These are phyloP conservation scores for Zygosaccharomyces pseudobailii DNA, from an alignment of 1,139 yeast species.

Conservation along the genomic window DNA sequence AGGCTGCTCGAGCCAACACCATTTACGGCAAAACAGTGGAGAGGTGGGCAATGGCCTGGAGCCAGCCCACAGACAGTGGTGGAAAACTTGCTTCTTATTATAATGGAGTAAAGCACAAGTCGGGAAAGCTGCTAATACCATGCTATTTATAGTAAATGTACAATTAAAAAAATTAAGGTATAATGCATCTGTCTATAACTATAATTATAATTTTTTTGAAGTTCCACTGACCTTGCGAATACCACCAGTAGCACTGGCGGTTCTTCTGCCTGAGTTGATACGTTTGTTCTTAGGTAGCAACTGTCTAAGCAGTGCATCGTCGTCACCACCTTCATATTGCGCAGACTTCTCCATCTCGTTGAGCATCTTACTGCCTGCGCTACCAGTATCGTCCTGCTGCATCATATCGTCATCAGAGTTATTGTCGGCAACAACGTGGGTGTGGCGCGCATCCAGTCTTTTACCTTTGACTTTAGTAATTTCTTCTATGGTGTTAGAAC, in stretches of 20 bases:
- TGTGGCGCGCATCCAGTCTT: background rate
- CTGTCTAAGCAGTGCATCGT: conserved; percentile 23
- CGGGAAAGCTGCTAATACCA: conserved; percentile 32
- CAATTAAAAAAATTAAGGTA: background rate
- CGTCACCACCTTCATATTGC: conserved; percentile 10
- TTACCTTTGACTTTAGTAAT: conserved; percentile 16
- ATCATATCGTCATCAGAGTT: conserved; percentile 26
- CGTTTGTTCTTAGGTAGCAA: conserved; percentile 32
- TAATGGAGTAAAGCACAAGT: conserved; percentile 29
- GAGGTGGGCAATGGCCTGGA: conserved; percentile 31
- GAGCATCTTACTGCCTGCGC: conserved; percentile 5
- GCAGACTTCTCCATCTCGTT: conserved; percentile 6
- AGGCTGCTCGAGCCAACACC: conserved; percentile 27
- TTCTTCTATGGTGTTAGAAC: conserved; percentile 32
- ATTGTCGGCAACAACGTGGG: conserved; percentile 14
- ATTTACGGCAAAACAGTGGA: conserved; percentile 19
- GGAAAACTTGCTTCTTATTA: conserved; percentile 31
- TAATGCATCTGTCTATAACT: conserved; percentile 2
- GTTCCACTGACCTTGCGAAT: conserved; percentile 33
- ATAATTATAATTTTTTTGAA: conserved; percentile 18
- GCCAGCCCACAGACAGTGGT: conserved; percentile 35
- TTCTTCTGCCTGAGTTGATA: conserved; percentile 29
- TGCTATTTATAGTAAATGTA: conserved; percentile 25
- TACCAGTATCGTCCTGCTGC: conserved; percentile 13
- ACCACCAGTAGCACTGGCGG: conserved; percentile 32